Evolutionary conservation across 2,329 filamentous ascomycete genomes (phyloP).

Genomic region (Fusarium newnesense): DNA sequence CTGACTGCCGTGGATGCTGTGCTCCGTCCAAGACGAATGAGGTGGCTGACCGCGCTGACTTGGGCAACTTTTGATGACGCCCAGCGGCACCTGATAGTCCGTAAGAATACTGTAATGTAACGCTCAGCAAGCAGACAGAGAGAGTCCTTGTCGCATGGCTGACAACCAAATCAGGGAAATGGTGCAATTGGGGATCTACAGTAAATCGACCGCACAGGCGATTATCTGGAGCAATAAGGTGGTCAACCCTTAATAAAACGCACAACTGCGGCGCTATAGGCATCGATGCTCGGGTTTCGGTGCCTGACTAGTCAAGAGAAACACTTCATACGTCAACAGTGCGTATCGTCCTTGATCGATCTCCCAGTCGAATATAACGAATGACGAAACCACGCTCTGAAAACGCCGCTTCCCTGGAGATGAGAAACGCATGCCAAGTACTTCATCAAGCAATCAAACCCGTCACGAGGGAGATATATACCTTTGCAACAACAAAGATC

Average conservation of each 20-base stretch:
- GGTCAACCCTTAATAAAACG: conserved; percentile 19
- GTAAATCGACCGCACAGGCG: conserved; percentile 9
- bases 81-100: conserved; percentile 4
- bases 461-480: conserved; percentile 13
- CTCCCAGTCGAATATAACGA: conserved; percentile 5
- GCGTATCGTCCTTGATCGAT: conserved; percentile 17
- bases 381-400: conserved; percentile 28
- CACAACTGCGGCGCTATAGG: conserved; percentile 28
- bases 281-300: conserved; percentile 29
- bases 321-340: conserved; percentile 34
- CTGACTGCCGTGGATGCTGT: conserved; percentile 1
- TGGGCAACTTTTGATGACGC: conserved; percentile 21
- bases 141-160: conserved; percentile 34
- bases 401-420: conserved; percentile 9
- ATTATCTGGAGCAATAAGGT: conserved; percentile 29
- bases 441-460: conserved; percentile 7
- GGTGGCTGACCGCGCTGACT: conserved; percentile 8
- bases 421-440: conserved; percentile 14
- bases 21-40: conserved; percentile 1
- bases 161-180: conserved; percentile 38
- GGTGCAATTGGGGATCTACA: conserved; percentile 30
- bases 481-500: conserved; percentile 20
- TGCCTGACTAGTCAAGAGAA: conserved; percentile 37
- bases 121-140: neutral
- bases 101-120: neutral